Base-by-base conservation (phyloP, 306 rosid species). In the Quercus suber region DNA sequence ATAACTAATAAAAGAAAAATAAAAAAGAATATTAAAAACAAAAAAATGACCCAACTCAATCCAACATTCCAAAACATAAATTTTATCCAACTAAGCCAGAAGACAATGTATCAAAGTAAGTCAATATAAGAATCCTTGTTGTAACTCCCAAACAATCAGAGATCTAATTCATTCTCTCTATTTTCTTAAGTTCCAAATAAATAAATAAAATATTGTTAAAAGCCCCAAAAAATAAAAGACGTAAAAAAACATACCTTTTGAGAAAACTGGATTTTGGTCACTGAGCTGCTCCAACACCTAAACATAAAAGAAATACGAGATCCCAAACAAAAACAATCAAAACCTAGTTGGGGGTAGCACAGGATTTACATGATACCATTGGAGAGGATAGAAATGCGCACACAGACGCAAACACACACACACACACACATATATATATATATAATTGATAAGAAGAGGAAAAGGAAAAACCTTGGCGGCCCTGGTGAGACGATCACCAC, bases 401-500 rank as follows among this genome's bases (percentile, higher is more conserved):
- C 33, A 31, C 7, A 41, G 0, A 41, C 10, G 1, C 10, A 41
- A 27, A 27, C 27, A 27, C 27, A 27, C 27, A 25, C 1, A 25
- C 27, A 25, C 27, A 25, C 27, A 25, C 27, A 25, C 27, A 25
- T 25, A 25, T 25, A 25, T 25, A 25, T 27, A 31, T 31, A 3
- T 61, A 23, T 27, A 6, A 2, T 58, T 49, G 55, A 9, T 0
- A 1, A 33, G 19, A 20, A 3, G 5, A 52, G 20, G 10, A 9
- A 65, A 21, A 5, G 10, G 49, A 20, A 69, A 21, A 35, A 84
- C 97, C 94, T 89, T 92, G 2, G 97, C 88, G 1, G 97, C 94
- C 84, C 97, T 89, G 82, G 94, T 92, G 76, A 92, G 94, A 69
- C 92, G 86, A 85, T 89, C 97, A 23, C 97, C 94, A 56, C 94